Conservation (phyloP, 371 early-diverging fungal species). For the Syncephalastrum monosporum region DNA sequence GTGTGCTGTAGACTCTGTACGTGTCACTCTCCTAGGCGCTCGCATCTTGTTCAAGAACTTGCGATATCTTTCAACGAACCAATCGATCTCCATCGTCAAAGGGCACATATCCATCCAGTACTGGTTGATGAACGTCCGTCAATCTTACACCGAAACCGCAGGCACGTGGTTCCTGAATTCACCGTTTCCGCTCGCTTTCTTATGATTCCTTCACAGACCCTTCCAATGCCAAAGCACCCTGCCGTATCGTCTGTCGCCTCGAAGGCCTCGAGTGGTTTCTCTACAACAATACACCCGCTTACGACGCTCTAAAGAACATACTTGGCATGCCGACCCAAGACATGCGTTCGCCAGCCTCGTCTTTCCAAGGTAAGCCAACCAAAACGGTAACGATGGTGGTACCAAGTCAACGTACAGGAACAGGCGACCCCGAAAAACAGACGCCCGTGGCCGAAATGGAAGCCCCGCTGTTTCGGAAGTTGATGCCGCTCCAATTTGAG, state of each 20-base stretch:
- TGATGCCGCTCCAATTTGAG: slow-evolving; percentile 73
- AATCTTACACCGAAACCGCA: slow-evolving; percentile 37
- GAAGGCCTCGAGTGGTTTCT: slow-evolving; percentile 85
- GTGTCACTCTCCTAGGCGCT: slow-evolving; percentile 76
- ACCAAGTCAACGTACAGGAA: not conserved
- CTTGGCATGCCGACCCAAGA: slow-evolving; percentile 35
- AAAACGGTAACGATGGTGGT: not conserved
- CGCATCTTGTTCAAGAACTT: slow-evolving; percentile 81
- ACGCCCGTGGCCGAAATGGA: slow-evolving; percentile 21
- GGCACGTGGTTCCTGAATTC: slow-evolving; percentile 13
- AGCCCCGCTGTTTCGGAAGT: slow-evolving; percentile 50
- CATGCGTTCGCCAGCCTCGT: not conserved
- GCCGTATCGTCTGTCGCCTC: slow-evolving; percentile 69
- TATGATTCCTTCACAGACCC: slow-evolving; percentile 8
- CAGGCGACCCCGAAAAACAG: slow-evolving; percentile 33
- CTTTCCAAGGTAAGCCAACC: not conserved
- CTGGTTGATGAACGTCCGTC: slow-evolving; percentile 70
- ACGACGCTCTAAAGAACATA: slow-evolving; percentile 61
- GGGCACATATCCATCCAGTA: slow-evolving; percentile 80
- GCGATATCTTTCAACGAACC: slow-evolving; percentile 72
- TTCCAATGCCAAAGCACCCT: slow-evolving; percentile 38
- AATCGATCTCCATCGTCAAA: slow-evolving; percentile 71
- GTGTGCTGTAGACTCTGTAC: slow-evolving; percentile 63
- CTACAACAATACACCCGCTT: slow-evolving; percentile 80
- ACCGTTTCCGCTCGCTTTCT: not conserved